A percentile compares a stretch with the other conserved stretches of the same genome.
These are phyloP conservation scores for Nephelium lappaceum DNA, from an alignment of 345 rosid species.

Conservation along the genomic window DNA sequence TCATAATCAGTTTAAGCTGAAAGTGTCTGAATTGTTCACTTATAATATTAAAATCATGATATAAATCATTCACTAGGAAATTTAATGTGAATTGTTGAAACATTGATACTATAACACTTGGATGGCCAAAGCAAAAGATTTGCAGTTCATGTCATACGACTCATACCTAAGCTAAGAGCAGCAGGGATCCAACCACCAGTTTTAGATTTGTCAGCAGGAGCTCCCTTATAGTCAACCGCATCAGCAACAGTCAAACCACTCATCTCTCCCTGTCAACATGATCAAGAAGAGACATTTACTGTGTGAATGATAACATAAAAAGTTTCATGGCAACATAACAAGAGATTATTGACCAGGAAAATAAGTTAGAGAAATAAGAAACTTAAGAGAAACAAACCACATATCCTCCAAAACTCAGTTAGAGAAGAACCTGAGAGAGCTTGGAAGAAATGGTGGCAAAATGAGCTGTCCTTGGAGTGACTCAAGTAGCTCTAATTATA, in stretches of 20 bases:
- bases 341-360: not conserved
- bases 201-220: constrained; percentile 59
- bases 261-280: constrained; percentile 41
- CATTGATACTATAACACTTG: not conserved
- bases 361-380: not conserved
- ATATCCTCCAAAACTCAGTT: constrained; percentile 3
- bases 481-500: constrained; percentile 7
- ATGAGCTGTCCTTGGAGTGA: not conserved
- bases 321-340: constrained; percentile 4
- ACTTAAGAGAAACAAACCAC: constrained; percentile 9
- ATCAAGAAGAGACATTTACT: not conserved
- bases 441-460: constrained; percentile 7
- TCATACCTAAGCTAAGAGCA: constrained; percentile 70
- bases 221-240: constrained; percentile 58
- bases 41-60: not conserved
- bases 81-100: not conserved
- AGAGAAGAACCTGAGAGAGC: constrained; percentile 10
- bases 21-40: not conserved
- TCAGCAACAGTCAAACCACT: constrained; percentile 43
- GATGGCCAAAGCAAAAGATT: not conserved
- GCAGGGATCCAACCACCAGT: constrained; percentile 76
- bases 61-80: constrained; percentile 6
- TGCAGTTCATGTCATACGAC: not conserved
- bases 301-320: not conserved
- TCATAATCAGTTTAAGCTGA: not conserved